Percentiles rank a stretch among this genome's conserved stretches.
Evolutionary conservation across 83 land plant species (phyloP).

Genomic region (Larix sibirica): DNA sequence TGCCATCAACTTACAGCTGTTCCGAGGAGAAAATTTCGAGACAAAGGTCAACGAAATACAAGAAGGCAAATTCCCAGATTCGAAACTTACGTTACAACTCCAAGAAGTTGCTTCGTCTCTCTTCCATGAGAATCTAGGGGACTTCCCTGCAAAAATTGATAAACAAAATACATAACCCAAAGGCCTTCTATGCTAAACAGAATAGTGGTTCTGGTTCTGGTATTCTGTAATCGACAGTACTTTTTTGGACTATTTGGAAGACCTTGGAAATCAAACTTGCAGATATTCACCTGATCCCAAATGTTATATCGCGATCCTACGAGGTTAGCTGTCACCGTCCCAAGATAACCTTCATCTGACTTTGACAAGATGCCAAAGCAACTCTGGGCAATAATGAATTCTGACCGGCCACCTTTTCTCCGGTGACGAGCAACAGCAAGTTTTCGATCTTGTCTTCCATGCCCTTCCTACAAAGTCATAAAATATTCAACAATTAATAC

Average conservation of each 20-base stretch:
- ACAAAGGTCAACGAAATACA: background rate
- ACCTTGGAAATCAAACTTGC: slow-evolving; percentile 12
- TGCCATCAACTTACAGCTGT: background rate
- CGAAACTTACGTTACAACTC: slow-evolving; percentile 52
- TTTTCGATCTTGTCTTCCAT: slow-evolving; percentile 75
- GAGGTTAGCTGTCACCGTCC: slow-evolving; percentile 58
- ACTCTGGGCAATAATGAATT: slow-evolving; percentile 66
- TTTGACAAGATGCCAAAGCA: slow-evolving; percentile 36
- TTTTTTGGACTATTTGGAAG: background rate
- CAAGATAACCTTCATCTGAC: slow-evolving; percentile 68
- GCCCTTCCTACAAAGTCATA: slow-evolving; percentile 62
- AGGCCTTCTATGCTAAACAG: background rate
- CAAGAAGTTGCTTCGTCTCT: slow-evolving; percentile 54
- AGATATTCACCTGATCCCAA: slow-evolving; percentile 54
- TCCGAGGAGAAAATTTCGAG: background rate
- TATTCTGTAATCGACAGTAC: background rate
- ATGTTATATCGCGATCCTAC: slow-evolving; percentile 78
- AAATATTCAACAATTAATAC: background rate
- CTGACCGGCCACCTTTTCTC: slow-evolving; percentile 61
- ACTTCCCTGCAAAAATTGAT: slow-evolving; percentile 30
- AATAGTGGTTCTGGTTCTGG: no score
- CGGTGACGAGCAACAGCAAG: slow-evolving; percentile 75
- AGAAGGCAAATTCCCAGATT: background rate
- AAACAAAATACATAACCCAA: background rate
- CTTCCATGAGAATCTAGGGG: slow-evolving; percentile 21